Percentiles rank a stretch among this genome's conserved stretches.
Evolutionary conservation across 345 rosid genomes (phyloP).

Genomic region (Pseudoturritis turrita): DNA sequence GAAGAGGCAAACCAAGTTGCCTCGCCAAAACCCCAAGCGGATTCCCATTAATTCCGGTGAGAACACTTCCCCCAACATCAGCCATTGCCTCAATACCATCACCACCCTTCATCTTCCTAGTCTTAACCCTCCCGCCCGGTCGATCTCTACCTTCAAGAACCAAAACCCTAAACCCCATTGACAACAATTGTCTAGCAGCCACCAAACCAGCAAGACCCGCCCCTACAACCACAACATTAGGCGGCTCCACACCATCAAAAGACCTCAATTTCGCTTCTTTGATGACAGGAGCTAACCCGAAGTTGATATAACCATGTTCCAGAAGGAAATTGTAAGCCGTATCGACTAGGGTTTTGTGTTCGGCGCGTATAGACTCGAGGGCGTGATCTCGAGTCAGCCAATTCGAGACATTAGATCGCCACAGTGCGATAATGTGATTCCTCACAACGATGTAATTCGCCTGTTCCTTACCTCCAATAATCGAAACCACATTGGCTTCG

Average conservation of each 20-base stretch:
- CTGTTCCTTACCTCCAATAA: conserved; percentile 74
- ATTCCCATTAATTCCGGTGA: conserved; percentile 92
- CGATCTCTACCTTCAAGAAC: conserved; percentile 83
- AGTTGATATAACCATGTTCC: conserved; percentile 87
- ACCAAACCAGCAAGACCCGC: conserved; percentile 88
- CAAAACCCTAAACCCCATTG: conserved; percentile 87
- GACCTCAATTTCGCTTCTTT: conserved; percentile 61
- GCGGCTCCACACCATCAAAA: conserved; percentile 47
- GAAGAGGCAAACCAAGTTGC: conserved; percentile 84
- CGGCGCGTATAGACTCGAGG: conserved; percentile 65
- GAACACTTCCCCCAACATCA: conserved; percentile 92
- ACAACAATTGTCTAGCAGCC: conserved; percentile 76
- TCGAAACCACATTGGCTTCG: conserved; percentile 74
- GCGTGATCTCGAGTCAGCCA: conserved; percentile 83
- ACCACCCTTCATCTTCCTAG: conserved; percentile 74
- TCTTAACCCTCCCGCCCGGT: conserved; percentile 89
- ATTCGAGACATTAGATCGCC: conserved; percentile 77
- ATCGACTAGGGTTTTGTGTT: conserved; percentile 60
- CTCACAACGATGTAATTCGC: conserved; percentile 72
- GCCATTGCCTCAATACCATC: conserved; percentile 77
- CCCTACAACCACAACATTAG: conserved; percentile 78
- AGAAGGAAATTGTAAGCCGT: conserved; percentile 69
- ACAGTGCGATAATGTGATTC: conserved; percentile 75
- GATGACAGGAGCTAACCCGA: conserved; percentile 67
- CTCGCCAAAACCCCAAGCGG: conserved; percentile 91